Conservation (phyloP, 176 grass and related monocot species). For the Zea luxurians region DNA sequence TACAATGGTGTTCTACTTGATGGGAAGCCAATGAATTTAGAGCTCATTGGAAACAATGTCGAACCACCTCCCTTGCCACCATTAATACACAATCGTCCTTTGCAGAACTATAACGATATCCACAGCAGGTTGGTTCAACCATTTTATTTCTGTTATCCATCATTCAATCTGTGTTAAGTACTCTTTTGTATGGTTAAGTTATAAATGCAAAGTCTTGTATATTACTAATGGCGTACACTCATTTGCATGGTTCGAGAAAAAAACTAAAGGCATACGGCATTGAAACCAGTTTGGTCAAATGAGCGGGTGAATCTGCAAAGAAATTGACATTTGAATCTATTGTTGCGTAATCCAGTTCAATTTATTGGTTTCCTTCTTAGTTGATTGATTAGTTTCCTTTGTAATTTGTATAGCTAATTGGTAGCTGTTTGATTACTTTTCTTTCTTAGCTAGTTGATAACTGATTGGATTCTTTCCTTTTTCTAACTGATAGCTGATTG, state of each 20-base stretch:
- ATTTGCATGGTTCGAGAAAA: too few species aligned
- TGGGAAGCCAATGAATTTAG: conserved; percentile 89
- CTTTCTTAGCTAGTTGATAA: too few species aligned
- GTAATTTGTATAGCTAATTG: too few species aligned
- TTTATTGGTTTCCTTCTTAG: too few species aligned
- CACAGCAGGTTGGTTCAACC: conserved; percentile 47
- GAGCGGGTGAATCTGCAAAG: neutral
- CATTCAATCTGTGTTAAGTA: neutral
- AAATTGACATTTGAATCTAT: neutral
- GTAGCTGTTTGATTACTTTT: too few species aligned
- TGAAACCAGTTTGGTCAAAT: conserved; percentile 4
- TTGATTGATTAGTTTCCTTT: too few species aligned
- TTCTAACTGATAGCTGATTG: too few species aligned
- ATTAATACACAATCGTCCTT: conserved; percentile 30
- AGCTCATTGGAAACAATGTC: conserved; percentile 62
- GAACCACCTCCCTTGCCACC: conserved; percentile 38
- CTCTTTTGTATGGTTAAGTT: conserved; percentile 4
- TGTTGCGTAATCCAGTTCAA: neutral
- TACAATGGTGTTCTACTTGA: conserved; percentile 86
- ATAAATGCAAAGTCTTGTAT: neutral
- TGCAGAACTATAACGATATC: conserved; percentile 47
- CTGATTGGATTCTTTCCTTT: too few species aligned
- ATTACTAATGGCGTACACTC: neutral
- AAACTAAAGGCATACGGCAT: conserved; percentile 1
- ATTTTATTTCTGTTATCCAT: conserved; percentile 1